A percentile compares a stretch with the other conserved stretches of the same genome.
phyloP scores from a whole-genome alignment of 352 stramenopile species.

The Albugo candida region DNA sequence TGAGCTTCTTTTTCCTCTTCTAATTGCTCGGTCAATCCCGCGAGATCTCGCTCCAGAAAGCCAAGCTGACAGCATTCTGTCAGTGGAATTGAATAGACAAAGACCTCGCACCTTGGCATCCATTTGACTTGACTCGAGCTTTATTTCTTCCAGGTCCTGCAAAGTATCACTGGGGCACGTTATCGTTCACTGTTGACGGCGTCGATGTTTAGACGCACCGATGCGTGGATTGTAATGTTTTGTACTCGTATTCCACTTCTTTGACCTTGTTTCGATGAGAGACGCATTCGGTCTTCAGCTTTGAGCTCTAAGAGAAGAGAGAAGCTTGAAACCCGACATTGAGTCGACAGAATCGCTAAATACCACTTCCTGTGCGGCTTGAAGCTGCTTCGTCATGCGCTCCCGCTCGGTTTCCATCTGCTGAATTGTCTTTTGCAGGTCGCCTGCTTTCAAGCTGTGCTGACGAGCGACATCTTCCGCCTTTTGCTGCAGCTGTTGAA shows the following conservation, averaged over 20 bases:
- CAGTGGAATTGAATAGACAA: neutral
- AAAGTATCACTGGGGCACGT: conserved; percentile 18
- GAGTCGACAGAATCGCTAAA: too few species aligned
- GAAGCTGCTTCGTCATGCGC: conserved; percentile 7
- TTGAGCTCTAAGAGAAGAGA: neutral
- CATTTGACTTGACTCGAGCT: conserved; percentile 42
- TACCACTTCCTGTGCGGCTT: too few species aligned
- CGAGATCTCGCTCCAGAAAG: conserved; percentile 46
- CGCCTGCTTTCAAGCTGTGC: neutral
- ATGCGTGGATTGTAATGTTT: conserved; percentile 45
- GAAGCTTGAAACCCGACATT: too few species aligned
- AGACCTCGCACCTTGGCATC: conserved; percentile 25
- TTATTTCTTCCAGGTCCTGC: conserved; percentile 45
- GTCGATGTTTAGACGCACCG: conserved; percentile 13
- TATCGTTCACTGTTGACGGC: neutral
- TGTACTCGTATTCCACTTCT: conserved; percentile 59
- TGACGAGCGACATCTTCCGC: neutral
- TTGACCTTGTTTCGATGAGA: conserved; percentile 53
- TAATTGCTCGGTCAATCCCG: conserved; percentile 24
- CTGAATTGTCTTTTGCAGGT: conserved; percentile 18
- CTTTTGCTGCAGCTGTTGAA: neutral
- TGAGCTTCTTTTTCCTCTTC: conserved; percentile 43
- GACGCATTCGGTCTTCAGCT: conserved; percentile 24
- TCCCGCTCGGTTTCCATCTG: conserved; percentile 34
- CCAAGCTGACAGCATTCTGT: conserved; percentile 20